Evolutionary conservation across 495 filamentous ascomycete genomes (phyloP), one percentile per base, ranked within the genome.

Genomic region (Podospora conica): DNA sequence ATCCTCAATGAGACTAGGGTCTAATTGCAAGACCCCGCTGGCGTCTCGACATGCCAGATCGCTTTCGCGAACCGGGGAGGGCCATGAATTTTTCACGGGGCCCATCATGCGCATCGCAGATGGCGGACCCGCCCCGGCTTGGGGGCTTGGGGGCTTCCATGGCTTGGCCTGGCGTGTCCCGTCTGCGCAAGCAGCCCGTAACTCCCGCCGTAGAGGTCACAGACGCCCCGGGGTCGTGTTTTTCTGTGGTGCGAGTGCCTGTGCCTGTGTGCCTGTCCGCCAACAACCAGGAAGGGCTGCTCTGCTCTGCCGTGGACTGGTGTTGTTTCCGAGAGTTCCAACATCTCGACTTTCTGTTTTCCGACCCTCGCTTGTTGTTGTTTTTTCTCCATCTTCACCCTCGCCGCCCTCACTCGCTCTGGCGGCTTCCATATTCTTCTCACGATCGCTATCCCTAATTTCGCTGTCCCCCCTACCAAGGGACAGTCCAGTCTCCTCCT

Each of bases 351-450:
- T 62, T 58, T 55, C 33, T n/a, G 61, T 53, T 58, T 67, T 61
- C 70, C 54, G 55, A 70, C 66, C 61, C 73, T 68, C 63, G 69
- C 69, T 69, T 66, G 67, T 73, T 68, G 70, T 74, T 72, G 68
- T 75, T 73, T 75, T 67, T 57, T 63, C 61, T 68, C 66, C 75
- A 25, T 61, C 68, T 60, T 60, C 67, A 55, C 59, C 65, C 66
- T 72, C 68, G 70, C 74, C 70, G 70, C 73, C 40, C 73, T 84
- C 80, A 81, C 75, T 83, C 81, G 82, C 76, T 84, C 74, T 80
- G 77, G 78, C 78, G 77, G 74, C 74, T 72, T n/a, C n/a, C n/a
- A n/a, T n/a, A n/a, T 72, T 69, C 67, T 75, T 78, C 68, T 58
- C 73, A 71, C 77, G 73, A 72, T 78, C 76, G 71, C 75, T 73